Conservation (phyloP, 2,329 filamentous ascomycete species). For the Emergomyces africanus region DNA sequence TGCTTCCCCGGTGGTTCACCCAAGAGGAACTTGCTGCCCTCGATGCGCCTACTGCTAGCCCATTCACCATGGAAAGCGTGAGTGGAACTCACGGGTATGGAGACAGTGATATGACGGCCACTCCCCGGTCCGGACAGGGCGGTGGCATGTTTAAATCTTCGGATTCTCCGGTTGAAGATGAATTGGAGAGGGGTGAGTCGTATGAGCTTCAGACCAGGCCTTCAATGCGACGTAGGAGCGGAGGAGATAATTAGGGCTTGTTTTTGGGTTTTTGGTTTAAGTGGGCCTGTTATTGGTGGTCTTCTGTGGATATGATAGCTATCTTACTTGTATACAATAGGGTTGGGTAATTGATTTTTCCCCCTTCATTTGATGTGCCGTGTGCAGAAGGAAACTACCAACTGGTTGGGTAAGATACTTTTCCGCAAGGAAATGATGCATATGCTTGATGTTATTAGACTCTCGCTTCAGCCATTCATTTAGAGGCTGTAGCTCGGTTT, state of each 20-base stretch:
- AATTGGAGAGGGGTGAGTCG: constrained; percentile 30
- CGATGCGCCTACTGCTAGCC: constrained; percentile 62
- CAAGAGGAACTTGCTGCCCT: constrained; percentile 48
- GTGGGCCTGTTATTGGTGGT: not conserved
- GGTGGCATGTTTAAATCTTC: constrained; percentile 2
- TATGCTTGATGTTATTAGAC: no score
- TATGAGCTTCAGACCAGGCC: constrained; percentile 23
- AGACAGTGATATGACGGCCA: constrained; percentile 11
- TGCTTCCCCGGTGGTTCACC: constrained; percentile 51
- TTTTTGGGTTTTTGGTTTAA: constrained; percentile 18
- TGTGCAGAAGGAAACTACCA: not conserved
- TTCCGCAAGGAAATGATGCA: no score
- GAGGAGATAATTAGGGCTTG: constrained; percentile 14
- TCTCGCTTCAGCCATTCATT: not conserved
- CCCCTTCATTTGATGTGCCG: not conserved
- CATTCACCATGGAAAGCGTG: constrained; percentile 64
- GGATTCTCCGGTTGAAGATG: constrained; percentile 21
- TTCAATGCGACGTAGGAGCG: constrained; percentile 19
- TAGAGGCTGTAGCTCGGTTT: not conserved
- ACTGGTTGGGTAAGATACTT: not conserved
- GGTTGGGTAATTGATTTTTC: not conserved
- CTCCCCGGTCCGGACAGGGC: not conserved
- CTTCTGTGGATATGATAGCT: not conserved
- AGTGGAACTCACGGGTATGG: constrained; percentile 47
- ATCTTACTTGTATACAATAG: not conserved